Evolutionary conservation across 805 yeast species (phyloP), one percentile per base, ranked within the genome.

Genomic region (Wilhelminamyces savonicus): DNA sequence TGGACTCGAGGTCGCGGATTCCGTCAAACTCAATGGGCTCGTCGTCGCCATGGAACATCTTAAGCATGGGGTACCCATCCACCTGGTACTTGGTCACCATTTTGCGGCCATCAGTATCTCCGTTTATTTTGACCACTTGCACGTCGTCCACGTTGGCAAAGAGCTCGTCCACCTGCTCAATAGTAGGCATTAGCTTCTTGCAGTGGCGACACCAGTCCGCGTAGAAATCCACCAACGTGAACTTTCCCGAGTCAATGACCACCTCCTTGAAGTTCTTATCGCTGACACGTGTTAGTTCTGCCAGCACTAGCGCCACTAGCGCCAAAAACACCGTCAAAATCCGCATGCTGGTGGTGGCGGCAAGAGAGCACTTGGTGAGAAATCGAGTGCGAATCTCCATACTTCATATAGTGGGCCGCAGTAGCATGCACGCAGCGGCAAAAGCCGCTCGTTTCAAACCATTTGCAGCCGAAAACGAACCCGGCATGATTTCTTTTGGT

Each of bases 181-280:
- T 45, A 1, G 41, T 42, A 5, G 85, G 85, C 49, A 61, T 64
- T 44, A 79, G 48, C 21, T 59, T 62, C 48, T 71, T 72, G 48
- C 87, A 79, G 50, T 79, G 85, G 21, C 76, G 59, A 52, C 87
- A 79, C 87, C 87, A 79, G 30, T 73, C 76, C 7, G 87, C 83
- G 43, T 70, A 78, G 41, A 71, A 43, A 48, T 66, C 57, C 41
- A 68, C 61, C 52, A 72, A 48, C 4, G 62, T 53, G 37, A 49
- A 62, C 35, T 61, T 64, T 20, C 72, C 77, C 5, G 81, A 70
- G 26, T 75, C 70, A 31, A 69, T 56, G 12, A 76, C 81, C 24
- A 74, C 52, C 12, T 67, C 71, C 30, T 74, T 71, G 47, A 78
- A 78, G 37, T 62, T 71, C 21, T 56, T 50, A 37, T 71, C 76